Evolutionary conservation across 805 yeast species (phyloP).

Genomic region (Candida qinlingensis): DNA sequence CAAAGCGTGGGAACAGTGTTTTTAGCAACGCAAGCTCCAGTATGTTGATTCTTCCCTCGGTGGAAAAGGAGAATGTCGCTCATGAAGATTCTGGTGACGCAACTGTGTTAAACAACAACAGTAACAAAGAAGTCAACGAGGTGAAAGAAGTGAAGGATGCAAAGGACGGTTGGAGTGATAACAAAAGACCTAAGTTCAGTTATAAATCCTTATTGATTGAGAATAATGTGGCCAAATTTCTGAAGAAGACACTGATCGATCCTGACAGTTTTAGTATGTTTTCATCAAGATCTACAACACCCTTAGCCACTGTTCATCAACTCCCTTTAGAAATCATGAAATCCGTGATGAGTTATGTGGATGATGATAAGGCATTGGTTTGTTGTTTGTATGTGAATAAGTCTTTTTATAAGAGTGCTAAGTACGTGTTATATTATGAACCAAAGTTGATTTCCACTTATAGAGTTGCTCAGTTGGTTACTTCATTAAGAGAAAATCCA

Average conservation of each 20-base stretch:
- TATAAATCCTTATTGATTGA: conserved; percentile 20
- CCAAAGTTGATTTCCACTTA: conserved; percentile 66
- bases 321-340: conserved; percentile 31
- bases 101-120: no score
- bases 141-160: not conserved
- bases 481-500: conserved; percentile 53
- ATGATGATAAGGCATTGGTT: conserved; percentile 37
- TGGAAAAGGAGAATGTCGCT: no score
- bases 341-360: conserved; percentile 23
- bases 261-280: conserved; percentile 28
- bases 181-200: conserved; percentile 14
- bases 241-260: conserved; percentile 25
- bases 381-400: conserved; percentile 46
- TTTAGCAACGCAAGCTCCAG: not conserved
- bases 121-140: no score
- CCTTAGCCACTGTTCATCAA: conserved; percentile 20
- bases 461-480: conserved; percentile 74
- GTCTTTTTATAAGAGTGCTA: conserved; percentile 44
- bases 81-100: no score
- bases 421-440: conserved; percentile 46
- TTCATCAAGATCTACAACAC: conserved; percentile 19
- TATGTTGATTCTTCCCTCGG: no score
- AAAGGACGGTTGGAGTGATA: not conserved
- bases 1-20: conserved; percentile 3
- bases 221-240: conserved; percentile 19